Conservation (phyloP, 257 asterid genomes). For the Solanum boliviense region DNA sequence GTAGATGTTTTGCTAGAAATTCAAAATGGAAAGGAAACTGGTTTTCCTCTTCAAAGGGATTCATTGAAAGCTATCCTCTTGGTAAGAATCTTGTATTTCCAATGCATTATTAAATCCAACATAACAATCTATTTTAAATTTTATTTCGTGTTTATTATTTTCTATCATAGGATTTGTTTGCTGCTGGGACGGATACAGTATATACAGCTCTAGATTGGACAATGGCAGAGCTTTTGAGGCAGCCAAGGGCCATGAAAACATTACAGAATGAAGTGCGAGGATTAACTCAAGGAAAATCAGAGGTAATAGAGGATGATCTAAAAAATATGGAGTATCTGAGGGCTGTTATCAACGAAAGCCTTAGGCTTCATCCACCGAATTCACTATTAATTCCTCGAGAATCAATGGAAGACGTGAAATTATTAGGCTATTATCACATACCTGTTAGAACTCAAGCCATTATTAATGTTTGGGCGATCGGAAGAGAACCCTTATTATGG, state of each 20-base stretch:
- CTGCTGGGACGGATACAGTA: not conserved
- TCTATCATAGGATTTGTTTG: not conserved
- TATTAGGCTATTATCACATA: constrained; percentile 33
- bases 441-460: constrained; percentile 17
- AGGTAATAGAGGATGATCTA: constrained; percentile 20
- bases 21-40: not conserved
- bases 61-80: not conserved
- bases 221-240: constrained; percentile 23
- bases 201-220: constrained; percentile 22
- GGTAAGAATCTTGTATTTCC: not conserved
- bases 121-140: not conserved
- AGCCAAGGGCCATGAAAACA: not conserved
- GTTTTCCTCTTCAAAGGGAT: not conserved
- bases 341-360: constrained; percentile 31
- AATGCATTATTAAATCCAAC: not conserved
- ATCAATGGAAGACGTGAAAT: constrained; percentile 19
- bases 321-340: constrained; percentile 31
- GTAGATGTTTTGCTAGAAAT: not conserved
- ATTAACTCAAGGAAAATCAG: not conserved
- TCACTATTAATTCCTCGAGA: constrained; percentile 35
- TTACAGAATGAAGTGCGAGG: constrained; percentile 21
- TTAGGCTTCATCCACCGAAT: constrained; percentile 27
- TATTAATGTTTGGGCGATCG: constrained; percentile 40
- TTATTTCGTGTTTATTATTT: not conserved
- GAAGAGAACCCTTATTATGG: constrained; percentile 35